Evolutionary conservation across 352 stramenopile genomes (phyloP).

Genomic region (Globisporangium acanthophoron): DNA sequence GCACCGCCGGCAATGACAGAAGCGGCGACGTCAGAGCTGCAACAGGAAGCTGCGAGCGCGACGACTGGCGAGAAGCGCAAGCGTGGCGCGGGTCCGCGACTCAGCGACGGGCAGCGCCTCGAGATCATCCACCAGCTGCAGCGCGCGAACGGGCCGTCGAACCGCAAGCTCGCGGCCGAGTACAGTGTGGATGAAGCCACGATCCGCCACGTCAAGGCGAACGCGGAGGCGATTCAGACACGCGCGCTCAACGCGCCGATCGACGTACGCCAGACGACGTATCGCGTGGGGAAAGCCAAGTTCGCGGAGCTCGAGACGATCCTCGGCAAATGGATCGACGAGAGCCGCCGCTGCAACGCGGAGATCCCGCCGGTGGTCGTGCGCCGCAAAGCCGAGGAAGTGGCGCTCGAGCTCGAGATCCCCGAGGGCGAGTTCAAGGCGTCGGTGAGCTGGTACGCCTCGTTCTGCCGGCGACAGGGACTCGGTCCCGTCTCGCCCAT

Average conservation of each 20-base stretch:
- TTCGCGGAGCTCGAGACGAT: slow-evolving; percentile 12
- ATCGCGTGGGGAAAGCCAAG: slow-evolving; percentile 2
- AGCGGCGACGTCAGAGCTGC: background rate
- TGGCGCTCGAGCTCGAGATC: slow-evolving; percentile 8
- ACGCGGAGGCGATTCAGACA: slow-evolving; percentile 1
- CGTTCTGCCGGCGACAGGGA: slow-evolving; percentile 8
- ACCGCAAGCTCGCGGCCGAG: slow-evolving; percentile 9
- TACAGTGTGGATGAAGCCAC: slow-evolving; percentile 13
- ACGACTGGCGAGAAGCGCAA: slow-evolving; percentile 8
- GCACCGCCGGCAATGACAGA: background rate
- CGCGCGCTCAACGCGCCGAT: slow-evolving; percentile 6
- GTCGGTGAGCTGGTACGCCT: slow-evolving; percentile 6
- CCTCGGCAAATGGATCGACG: slow-evolving; percentile 11
- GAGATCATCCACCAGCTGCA: slow-evolving; percentile 13
- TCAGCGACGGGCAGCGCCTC: slow-evolving; percentile 12
- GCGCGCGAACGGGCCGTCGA: slow-evolving; percentile 5
- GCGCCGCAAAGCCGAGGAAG: slow-evolving; percentile 4
- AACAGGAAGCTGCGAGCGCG: background rate
- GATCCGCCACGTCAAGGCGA: slow-evolving; percentile 14
- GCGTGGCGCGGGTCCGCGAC: slow-evolving; percentile 9
- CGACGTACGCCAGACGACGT: slow-evolving; percentile 12
- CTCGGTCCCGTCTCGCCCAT: slow-evolving; percentile 4
- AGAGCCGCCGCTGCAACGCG: slow-evolving; percentile 10
- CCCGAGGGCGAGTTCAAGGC: slow-evolving; percentile 7
- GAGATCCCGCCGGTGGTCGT: slow-evolving; percentile 10